phyloP scores from a whole-genome alignment of 129 eudicot genomes.

The Centaurea solstitialis region DNA sequence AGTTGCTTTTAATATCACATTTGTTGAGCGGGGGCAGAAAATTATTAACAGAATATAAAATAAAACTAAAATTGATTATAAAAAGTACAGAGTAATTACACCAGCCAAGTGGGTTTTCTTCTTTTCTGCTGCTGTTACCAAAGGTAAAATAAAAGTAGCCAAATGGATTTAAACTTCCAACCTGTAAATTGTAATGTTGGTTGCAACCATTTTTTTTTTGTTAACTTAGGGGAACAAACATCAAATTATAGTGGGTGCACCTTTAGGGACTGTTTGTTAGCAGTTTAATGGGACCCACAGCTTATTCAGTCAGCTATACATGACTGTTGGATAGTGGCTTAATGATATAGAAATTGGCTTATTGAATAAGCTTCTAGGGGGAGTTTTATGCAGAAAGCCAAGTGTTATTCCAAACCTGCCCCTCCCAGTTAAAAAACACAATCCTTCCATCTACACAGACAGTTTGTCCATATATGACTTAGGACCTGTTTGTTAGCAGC shows the following conservation, averaged over 20 bases:
- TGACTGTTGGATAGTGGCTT: too few relatives aligned
- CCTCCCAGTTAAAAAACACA: too few relatives aligned
- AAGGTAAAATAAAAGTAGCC: not conserved
- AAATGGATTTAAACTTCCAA: not conserved
- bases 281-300: too few relatives aligned
- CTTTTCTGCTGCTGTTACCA: not conserved
- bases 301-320: too few relatives aligned
- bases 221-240: not conserved
- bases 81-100: not conserved
- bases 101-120: not conserved
- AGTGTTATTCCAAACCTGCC: too few relatives aligned
- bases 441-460: too few relatives aligned
- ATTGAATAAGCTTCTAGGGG: too few relatives aligned
- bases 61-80: not conserved
- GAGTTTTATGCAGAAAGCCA: too few relatives aligned
- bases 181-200: not conserved
- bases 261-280: not conserved
- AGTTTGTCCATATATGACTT: too few relatives aligned
- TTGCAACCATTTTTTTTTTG: not conserved
- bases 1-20: not conserved
- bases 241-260: not conserved
- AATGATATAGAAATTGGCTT: too few relatives aligned
- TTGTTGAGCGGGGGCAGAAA: not conserved
- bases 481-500: too few relatives aligned
- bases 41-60: too few relatives aligned